Evolutionary conservation across 805 yeast genomes (phyloP), one percentile per base, ranked within the genome.

Genomic region (Metschnikowia lochheadii): DNA sequence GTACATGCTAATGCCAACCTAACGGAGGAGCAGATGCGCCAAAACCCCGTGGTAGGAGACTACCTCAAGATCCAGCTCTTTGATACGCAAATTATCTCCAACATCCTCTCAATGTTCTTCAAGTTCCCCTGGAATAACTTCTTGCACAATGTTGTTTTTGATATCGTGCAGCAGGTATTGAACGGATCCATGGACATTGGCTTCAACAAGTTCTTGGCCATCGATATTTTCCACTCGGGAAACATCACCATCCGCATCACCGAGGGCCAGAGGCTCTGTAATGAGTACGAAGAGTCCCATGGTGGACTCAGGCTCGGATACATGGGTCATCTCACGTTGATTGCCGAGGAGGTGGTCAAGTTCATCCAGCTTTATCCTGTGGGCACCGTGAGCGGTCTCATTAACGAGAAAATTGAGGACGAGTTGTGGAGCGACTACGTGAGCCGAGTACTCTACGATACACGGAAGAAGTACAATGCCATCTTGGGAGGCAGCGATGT

Each of bases 401-500:
- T 73, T 44, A 75, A 73, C 55, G 59, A 52, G 20, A 70, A 70
- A 50, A 64, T 73, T 31, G 70, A 70, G 49, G 73, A 70, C 50
- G 67, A 63, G 18, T 80, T 76, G 11, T 91, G 98, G 98, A 82
- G 81, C 47, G 77, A 81, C 43, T 94, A 92, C 65, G 96, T 89
- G 7, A 85, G 84, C 52, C 84, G 86, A 52, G 85, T 89, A 0
- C 74, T 94, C 54, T 87, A 86, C 54, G 96, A 89, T 60, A 89
- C 96, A 2, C 79, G 99, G 57, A 96, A 90, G 64, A 91, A 90
- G 70, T 94, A 94, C 68, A 94, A 92, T 67, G 90, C 96, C 10
- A 86, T 92, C 32, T 76, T 94, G 40, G 99, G 99, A 18, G 95
- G 92, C n/a, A 55, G 60, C 26, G 60, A 56, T 29, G 80, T 75